Evolutionary conservation across 805 yeast genomes (phyloP).

Genomic region (Suhomyces tanzawaensis): DNA sequence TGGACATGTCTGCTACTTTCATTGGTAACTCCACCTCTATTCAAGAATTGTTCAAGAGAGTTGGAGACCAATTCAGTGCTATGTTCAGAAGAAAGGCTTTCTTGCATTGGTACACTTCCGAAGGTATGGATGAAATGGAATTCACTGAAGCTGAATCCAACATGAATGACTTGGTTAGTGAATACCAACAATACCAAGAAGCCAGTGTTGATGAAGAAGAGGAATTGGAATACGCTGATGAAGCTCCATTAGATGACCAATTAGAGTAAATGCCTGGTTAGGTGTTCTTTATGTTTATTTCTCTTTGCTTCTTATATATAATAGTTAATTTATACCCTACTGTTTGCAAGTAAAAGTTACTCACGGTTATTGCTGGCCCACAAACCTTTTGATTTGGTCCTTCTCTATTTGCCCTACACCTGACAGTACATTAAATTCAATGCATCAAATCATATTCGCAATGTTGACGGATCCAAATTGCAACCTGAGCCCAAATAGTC

Average conservation of each 20-base stretch:
- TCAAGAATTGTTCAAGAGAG: conserved; percentile 86
- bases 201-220: conserved; percentile 76
- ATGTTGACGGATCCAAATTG: too few relatives aligned
- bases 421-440: too few relatives aligned
- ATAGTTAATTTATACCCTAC: conserved; percentile 10
- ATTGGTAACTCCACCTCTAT: conserved; percentile 92
- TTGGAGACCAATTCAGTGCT: conserved; percentile 84
- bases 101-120: conserved; percentile 93
- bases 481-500: too few relatives aligned
- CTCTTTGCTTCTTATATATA: conserved; percentile 13
- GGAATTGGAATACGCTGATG: conserved; percentile 67
- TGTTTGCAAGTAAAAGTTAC: too few relatives aligned
- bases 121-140: conserved; percentile 96
- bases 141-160: conserved; percentile 92
- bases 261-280: conserved; percentile 29
- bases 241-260: conserved; percentile 57
- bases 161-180: conserved; percentile 84
- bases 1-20: conserved; percentile 88
- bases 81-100: conserved; percentile 94
- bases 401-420: too few relatives aligned
- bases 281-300: conserved; percentile 6
- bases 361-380: too few relatives aligned
- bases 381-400: too few relatives aligned
- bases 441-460: too few relatives aligned
- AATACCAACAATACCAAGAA: conserved; percentile 89